Evolutionary conservation across 2,329 filamentous ascomycete genomes (phyloP), one percentile per base, ranked within the genome.

Genomic region (Xylaria sp.): DNA sequence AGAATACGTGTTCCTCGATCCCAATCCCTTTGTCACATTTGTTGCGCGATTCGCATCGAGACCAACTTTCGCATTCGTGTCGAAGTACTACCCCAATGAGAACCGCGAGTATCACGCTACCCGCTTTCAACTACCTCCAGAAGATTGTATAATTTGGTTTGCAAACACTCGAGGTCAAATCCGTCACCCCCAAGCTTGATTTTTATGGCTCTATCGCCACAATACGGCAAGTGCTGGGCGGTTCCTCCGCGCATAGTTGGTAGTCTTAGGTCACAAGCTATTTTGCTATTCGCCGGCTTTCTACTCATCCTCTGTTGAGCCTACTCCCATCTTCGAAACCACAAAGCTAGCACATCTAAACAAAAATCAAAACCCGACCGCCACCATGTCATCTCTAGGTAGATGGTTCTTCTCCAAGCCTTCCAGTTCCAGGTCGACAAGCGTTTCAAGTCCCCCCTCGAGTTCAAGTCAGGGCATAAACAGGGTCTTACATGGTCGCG

Each of bases 401-500:
- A 63, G 58, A 51, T 73, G 66, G 70, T 62, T 69, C 25, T 58
- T 58, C 7, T 53, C 64, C 25, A 17, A 39, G n/a, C 33, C 59
- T 29, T 53, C 57, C 22, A 51, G 47, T 31, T 36, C 44, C 29
- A 45, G 20, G 27, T 60, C 61, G 22, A 31, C 53, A 17, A 44
- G 13, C 13, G 11, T 15, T 20, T 36, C 33, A 36, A 38, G 42
- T 42, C 11, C 20, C 20, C 25, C 61, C n/a, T 61, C 54, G 10
- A 56, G 33, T 25, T 29, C 49, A 49, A 61, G 44, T 15, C 63
- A 33, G 9, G 42, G 61, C 22, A 50, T 17, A 38, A 53, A 66
- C 33, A 70, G 62, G 56, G 57, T 73, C 61, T 62, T 74, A 44
- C 38, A 61, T 42, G 71, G 73, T 38, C 72, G 71, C n/a, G 63